These are phyloP conservation scores for Micromonas commoda DNA, from an alignment of 139 green algal genomes.

Conservation along the genomic window DNA sequence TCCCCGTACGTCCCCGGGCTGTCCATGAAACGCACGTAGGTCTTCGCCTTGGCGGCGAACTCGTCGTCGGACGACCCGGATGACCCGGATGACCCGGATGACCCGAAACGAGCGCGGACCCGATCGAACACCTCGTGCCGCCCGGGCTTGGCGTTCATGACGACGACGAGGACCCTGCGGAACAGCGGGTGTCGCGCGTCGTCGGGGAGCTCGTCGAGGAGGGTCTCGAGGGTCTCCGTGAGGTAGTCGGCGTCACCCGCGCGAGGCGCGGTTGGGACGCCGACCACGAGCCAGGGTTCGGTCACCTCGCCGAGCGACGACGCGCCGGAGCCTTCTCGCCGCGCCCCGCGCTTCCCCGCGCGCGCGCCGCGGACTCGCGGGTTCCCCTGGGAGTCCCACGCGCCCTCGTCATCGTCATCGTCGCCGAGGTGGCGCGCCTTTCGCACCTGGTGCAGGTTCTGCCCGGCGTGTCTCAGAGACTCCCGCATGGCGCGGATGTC, in stretches of 20 bases:
- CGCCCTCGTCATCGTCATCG: not conserved
- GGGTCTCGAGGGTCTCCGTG: not conserved
- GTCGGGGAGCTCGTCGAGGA: conserved; percentile 16
- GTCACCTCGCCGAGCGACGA: no score
- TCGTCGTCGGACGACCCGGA: no score
- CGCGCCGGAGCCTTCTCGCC: no score
- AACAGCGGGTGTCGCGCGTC: not conserved
- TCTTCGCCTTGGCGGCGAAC: no score
- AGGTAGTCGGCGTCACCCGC: conserved; percentile 18
- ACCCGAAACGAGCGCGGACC: no score
- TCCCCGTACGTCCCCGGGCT: not conserved
- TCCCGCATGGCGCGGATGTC: no score
- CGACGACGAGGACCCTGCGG: not conserved
- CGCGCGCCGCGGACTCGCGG: no score
- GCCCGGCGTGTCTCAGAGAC: no score
- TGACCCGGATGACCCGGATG: no score
- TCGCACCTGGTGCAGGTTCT: no score
- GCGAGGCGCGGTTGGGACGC: conserved; percentile 2
- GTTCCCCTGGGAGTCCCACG: not conserved
- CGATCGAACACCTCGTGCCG: no score
- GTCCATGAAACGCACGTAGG: conserved; percentile 1
- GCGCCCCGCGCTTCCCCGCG: no score
- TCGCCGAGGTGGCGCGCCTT: not conserved
- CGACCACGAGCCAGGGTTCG: not conserved
- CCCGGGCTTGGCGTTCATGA: conserved; percentile 20